phyloP scores from a whole-genome alignment of 2,329 filamentous ascomycete species.

The Phialemonium atrogriseum region DNA sequence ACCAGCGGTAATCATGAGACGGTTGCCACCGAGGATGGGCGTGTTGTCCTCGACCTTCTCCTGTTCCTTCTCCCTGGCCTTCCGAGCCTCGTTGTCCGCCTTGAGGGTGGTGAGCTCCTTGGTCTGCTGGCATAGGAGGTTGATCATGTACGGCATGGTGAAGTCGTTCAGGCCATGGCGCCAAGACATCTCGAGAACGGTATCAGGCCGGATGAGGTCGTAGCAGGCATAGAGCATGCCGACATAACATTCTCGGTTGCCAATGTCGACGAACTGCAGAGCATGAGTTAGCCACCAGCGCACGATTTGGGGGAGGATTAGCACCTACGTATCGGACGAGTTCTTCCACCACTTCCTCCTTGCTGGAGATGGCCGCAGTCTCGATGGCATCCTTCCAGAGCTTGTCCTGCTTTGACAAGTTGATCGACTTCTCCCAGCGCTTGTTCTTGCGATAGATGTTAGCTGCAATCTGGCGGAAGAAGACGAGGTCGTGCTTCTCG shows the following conservation, averaged over 20 bases:
- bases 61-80: conserved; percentile 28
- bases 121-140: conserved; percentile 86
- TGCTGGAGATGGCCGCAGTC: conserved; percentile 85
- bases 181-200: conserved; percentile 95
- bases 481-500: conserved; percentile 96
- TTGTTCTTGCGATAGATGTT: conserved; percentile 99
- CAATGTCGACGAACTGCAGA: conserved; percentile 90
- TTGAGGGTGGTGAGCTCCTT: conserved; percentile 77
- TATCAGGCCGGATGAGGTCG: conserved; percentile 86
- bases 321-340: conserved; percentile 88
- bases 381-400: conserved; percentile 99
- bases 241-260: conserved; percentile 98
- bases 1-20: conserved; percentile 93
- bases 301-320: conserved; percentile 2
- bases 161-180: conserved; percentile 90
- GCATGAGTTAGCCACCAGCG: conserved; percentile 20
- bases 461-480: conserved; percentile 97
- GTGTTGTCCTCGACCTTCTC: conserved; percentile 88
- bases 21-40: conserved; percentile 79
- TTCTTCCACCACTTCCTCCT: conserved; percentile 89
- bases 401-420: conserved; percentile 97
- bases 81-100: conserved; percentile 77
- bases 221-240: conserved; percentile 99
- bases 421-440: conserved; percentile 98
- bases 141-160: conserved; percentile 99